Evolutionary conservation across 805 yeast genomes (phyloP).

Genomic region (Lipomyces chichibuensis): DNA sequence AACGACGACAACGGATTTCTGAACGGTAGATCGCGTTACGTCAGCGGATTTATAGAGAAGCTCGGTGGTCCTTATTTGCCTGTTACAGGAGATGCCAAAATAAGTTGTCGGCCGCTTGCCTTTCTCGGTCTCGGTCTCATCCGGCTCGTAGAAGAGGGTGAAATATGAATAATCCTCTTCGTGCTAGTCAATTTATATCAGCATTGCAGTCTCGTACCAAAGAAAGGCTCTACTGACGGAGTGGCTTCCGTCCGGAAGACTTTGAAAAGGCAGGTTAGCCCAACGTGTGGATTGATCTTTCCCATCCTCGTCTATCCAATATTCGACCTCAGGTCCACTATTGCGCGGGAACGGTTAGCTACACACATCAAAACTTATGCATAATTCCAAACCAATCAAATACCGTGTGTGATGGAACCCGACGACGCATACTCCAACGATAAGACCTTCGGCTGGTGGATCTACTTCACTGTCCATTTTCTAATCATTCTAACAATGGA

Average conservation of each 20-base stretch:
- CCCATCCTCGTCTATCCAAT: conserved; percentile 66
- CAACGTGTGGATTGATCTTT: conserved; percentile 55
- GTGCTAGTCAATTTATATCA: conserved; percentile 45
- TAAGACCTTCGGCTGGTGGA: conserved; percentile 42
- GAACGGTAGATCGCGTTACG: conserved; percentile 83
- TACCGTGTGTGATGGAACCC: conserved; percentile 78
- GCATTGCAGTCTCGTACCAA: not conserved
- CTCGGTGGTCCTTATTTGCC: conserved; percentile 72
- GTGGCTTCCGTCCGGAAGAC: conserved; percentile 95
- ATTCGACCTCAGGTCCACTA: conserved; percentile 94
- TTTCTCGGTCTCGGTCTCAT: conserved; percentile 9
- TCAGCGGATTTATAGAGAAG: conserved; percentile 61
- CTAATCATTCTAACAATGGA: conserved; percentile 7
- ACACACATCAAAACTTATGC: conserved; percentile 14
- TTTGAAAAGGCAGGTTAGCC: conserved; percentile 91
- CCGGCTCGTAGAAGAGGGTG: conserved; percentile 68
- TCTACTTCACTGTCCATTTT: conserved; percentile 19
- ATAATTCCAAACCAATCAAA: not conserved
- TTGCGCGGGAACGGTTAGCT: conserved; percentile 17
- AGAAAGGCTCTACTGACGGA: conserved; percentile 43
- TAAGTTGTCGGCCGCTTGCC: conserved; percentile 56
- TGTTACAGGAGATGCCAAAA: conserved; percentile 93
- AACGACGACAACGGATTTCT: conserved; percentile 87
- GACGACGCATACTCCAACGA: conserved; percentile 85
- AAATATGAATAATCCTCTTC: conserved; percentile 93